Percentiles rank a stretch among this genome's conserved stretches.
Conservation (phyloP, 148 eudicot species). For the Rhododendron williamsianum region DNA sequence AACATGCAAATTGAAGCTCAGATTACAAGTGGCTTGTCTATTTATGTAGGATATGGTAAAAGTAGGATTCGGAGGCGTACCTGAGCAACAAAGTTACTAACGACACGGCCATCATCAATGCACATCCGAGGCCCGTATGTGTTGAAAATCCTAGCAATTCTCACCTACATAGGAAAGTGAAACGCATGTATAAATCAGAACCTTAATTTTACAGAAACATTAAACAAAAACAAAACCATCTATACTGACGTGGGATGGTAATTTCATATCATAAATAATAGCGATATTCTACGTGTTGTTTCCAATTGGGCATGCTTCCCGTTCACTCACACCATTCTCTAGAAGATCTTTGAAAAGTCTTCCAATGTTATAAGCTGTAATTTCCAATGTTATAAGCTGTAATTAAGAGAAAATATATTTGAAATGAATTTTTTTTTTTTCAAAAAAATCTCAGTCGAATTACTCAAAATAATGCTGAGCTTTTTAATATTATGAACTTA, state of each 20-base stretch:
- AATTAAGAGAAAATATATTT: background rate
- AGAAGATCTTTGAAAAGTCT: background rate
- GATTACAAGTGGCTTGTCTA: background rate
- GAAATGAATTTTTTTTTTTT: background rate
- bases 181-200: background rate
- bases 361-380: background rate
- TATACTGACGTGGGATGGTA: background rate
- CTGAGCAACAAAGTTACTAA: conserved; percentile 99
- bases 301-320: background rate
- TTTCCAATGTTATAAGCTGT: background rate
- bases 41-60: background rate
- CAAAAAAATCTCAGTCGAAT: background rate
- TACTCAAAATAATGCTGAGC: background rate
- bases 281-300: background rate
- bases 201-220: conserved; percentile 1
- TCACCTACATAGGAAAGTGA: conserved; percentile 41
- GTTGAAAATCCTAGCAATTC: conserved; percentile 98
- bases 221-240: background rate
- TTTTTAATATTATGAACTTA: background rate
- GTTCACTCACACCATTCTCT: background rate
- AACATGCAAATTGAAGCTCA: conserved; percentile 1
- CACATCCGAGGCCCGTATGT: conserved; percentile 98
- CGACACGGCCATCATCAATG: conserved; percentile 99
- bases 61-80: conserved; percentile 8
- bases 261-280: background rate